Base-by-base conservation (phyloP, 768 basidiomycete species). In the Boletus rubescentipes region DNA sequence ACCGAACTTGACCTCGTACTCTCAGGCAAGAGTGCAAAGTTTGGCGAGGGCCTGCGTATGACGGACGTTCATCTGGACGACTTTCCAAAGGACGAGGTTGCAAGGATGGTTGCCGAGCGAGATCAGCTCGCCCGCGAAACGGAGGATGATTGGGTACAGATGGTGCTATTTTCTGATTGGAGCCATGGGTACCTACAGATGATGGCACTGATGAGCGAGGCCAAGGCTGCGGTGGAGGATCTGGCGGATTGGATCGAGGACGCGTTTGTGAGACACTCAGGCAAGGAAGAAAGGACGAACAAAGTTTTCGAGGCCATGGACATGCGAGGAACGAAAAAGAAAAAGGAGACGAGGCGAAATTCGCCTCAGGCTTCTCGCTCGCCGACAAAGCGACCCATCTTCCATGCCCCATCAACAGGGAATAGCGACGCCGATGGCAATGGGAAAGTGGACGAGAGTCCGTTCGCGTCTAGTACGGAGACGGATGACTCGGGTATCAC, bases 131-230 rank as follows among this genome's bases (percentile, higher is more conserved):
- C 74, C 4, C 66, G 76, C 21, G 89, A 97, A 73, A 83, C 78
- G 46, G 97, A 98, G 55, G 86, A 91, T 57, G 94, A 97, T 68
- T 95, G 94, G 94, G 93, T 97, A 20, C 88, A 90, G 68, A 86
- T 93, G 78, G 85, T 91, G 59, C 81, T 98, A 52, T 92, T 96
- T 71, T 89, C 91, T 30, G 95, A 95, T 44, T 98, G 95, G 97
- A 93, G 91, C 63, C 94, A 97, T 70, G 96, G 93, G 35, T 98
- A 93, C 74, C 79, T 96, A 62, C 96, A 97, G 75, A 99, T 99
- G 96, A 81, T 88, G 36, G 75, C 82, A 21, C 70, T 98, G 61
- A 90, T 99, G 84, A 75, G 72, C 38, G 93, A 95, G 62, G 92
- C 90, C 15, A 82, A 79, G 65, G 82, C 80, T 52, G 89, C 87